Percentiles rank a stretch among this genome's conserved stretches.
phyloP scores from a whole-genome alignment of 495 filamentous ascomycete genomes.

The Tuber brumale region DNA sequence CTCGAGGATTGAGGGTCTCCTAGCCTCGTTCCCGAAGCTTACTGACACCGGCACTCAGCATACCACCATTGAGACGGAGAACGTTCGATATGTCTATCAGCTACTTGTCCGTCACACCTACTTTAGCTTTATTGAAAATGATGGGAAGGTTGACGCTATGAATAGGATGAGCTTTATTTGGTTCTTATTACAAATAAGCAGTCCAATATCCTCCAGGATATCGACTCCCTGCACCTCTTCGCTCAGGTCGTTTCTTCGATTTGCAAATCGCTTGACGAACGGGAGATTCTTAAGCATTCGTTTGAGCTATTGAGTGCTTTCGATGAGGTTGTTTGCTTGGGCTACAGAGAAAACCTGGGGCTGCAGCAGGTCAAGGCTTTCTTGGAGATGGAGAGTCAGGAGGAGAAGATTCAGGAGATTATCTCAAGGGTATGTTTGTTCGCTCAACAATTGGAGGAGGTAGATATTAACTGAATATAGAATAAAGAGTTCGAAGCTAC shows the following conservation, averaged over 20 bases:
- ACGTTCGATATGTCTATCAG: constrained; percentile 98
- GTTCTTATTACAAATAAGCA: constrained; percentile 98
- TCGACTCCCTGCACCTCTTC: constrained; percentile 94
- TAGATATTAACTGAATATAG: constrained; percentile 46
- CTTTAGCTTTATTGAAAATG: constrained; percentile 7
- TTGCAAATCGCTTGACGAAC: constrained; percentile 91
- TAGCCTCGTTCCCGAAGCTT: constrained; percentile 94
- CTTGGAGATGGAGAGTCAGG: constrained; percentile 97
- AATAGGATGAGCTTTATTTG: constrained; percentile 89
- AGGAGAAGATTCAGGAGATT: constrained; percentile 96
- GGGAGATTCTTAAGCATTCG: constrained; percentile 87
- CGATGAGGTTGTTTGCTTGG: constrained; percentile 89
- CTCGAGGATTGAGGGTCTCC: constrained; percentile 88
- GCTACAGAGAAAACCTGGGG: constrained; percentile 91
- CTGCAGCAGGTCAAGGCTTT: constrained; percentile 96
- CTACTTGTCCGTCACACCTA: constrained; percentile 51
- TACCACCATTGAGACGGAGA: constrained; percentile 96
- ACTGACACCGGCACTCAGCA: constrained; percentile 92
- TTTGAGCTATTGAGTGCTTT: constrained; percentile 94
- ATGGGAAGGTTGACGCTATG: constrained; percentile 14
- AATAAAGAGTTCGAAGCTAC: constrained; percentile 98
- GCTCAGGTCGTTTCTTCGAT: constrained; percentile 93
- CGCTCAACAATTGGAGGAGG: background rate
- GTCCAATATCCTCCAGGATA: constrained; percentile 98
- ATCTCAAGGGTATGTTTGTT: constrained; percentile 67